phyloP scores from a whole-genome alignment of 495 filamentous ascomycete genomes.

The Aspergillus diversus region DNA sequence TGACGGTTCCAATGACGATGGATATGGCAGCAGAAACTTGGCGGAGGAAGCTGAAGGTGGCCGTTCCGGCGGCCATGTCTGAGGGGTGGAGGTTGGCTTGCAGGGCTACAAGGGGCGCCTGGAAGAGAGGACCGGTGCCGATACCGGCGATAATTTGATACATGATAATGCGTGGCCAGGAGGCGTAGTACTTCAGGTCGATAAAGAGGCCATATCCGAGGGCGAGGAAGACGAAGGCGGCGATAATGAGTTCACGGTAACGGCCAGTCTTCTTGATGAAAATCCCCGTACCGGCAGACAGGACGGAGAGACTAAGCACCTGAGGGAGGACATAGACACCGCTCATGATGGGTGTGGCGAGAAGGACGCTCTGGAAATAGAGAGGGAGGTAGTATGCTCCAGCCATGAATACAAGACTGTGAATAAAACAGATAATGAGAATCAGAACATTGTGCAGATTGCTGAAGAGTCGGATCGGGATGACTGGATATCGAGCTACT shows the following conservation, averaged over 20 bases:
- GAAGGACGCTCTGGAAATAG: conserved; percentile 78
- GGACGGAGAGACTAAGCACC: conserved; percentile 68
- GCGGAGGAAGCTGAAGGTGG: conserved; percentile 57
- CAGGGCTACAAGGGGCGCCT: conserved; percentile 61
- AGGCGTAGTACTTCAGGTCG: conserved; percentile 49
- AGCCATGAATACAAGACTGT: conserved; percentile 75
- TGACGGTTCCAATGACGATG: conserved; percentile 59
- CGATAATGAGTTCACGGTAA: conserved; percentile 52
- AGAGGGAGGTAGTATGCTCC: conserved; percentile 77
- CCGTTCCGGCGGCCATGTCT: conserved; percentile 57
- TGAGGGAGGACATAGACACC: conserved; percentile 82
- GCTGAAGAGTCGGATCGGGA: conserved; percentile 71
- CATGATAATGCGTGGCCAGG: conserved; percentile 55
- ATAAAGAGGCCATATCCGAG: conserved; percentile 60
- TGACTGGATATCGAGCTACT: conserved; percentile 75
- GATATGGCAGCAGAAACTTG: conserved; percentile 55
- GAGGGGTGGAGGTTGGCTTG: conserved; percentile 53
- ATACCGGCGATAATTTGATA: conserved; percentile 58
- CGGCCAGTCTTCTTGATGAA: conserved; percentile 72
- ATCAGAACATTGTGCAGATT: conserved; percentile 60
- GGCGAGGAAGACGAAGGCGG: conserved; percentile 53
- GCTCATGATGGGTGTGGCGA: conserved; percentile 70
- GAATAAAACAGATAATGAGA: conserved; percentile 61
- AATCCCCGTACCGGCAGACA: conserved; percentile 66
- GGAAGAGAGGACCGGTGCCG: conserved; percentile 61